Evolutionary conservation across 2,329 filamentous ascomycete species (phyloP).

Genomic region (Teratosphaeria nubilosa): DNA sequence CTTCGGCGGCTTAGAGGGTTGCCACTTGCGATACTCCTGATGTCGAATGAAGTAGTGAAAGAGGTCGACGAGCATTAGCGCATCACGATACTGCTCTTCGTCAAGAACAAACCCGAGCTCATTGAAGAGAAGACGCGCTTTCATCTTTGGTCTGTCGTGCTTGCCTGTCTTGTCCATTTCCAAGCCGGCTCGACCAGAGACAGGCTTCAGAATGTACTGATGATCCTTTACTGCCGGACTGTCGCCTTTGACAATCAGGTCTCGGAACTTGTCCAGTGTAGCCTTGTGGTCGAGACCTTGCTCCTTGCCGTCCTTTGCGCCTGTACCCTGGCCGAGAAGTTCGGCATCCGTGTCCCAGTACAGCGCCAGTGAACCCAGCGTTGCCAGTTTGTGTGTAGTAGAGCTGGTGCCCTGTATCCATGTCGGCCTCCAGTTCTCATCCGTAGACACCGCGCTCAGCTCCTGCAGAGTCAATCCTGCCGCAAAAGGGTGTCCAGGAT

Average conservation of each 20-base stretch:
- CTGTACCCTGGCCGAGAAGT: constrained; percentile 71
- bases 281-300: constrained; percentile 62
- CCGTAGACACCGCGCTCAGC: constrained; percentile 93
- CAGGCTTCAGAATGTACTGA: constrained; percentile 92
- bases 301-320: constrained; percentile 50
- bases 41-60: constrained; percentile 98
- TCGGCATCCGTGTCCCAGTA: constrained; percentile 97
- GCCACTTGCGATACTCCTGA: constrained; percentile 89
- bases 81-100: constrained; percentile 93
- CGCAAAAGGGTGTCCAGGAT: constrained; percentile 89
- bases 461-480: constrained; percentile 87
- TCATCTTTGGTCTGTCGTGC: constrained; percentile 69
- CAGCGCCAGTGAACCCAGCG: constrained; percentile 75
- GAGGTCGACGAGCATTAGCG: constrained; percentile 92
- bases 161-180: constrained; percentile 91
- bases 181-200: constrained; percentile 88
- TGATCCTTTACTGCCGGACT: constrained; percentile 50
- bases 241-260: constrained; percentile 67
- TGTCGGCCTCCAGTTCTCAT: constrained; percentile 87
- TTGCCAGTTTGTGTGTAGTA: constrained; percentile 88
- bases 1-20: constrained; percentile 75
- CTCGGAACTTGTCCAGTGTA: constrained; percentile 65
- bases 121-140: constrained; percentile 84
- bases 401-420: constrained; percentile 82
- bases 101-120: constrained; percentile 97